Evolutionary conservation across 2,329 filamentous ascomycete genomes (phyloP), one percentile per base, ranked within the genome.

Genomic region (Bipolaris gigantea): DNA sequence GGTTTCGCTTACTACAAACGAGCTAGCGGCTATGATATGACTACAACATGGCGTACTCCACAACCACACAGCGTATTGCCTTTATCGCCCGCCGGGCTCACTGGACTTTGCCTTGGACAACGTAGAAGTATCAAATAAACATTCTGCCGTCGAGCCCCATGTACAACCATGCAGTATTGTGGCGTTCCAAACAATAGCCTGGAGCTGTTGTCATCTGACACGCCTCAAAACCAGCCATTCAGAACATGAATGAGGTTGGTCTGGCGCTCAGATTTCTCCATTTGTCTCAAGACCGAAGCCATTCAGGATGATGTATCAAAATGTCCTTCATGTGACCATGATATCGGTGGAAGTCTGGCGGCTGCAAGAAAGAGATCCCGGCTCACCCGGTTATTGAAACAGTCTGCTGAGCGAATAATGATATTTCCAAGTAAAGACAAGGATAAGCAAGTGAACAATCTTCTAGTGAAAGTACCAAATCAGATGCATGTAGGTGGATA

Each of bases 381-480:
- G 56, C 42, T 44, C 25, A 53, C 47, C 55, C 56, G 49, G 42
- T 44, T 13, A 40, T 48, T 2, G 39, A 41, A 33, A 43, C 36
- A 51, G 57, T 46, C 46, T 48, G 16, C 47, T 51, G 50, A 53
- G 50, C 60, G 44, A 61, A 65, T 62, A 21, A 48, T 32, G 41
- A 53, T 38, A 35, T 43, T 33, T 51, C 56, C 42, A 56, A 51
- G 53, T 55, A 39, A 40, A 42, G 50, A 51, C 44, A 48, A 43
- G 50, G 51, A 49, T 41, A 56, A 49, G 53, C 41, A 46, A 45
- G 54, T 42, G 41, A 38, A 34, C 19, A 32, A 21, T 41, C 16
- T 50, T 15, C 62, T 61, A 64, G 60, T 62, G 45, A 60, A 50
- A 38, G 34, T 36, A 44, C 50, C n/a, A 35, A 44, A 42, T 23